Evolutionary conservation across 2,329 filamentous ascomycete species (phyloP), one percentile per base, ranked within the genome.

Genomic region (Boeremia lycopersici): DNA sequence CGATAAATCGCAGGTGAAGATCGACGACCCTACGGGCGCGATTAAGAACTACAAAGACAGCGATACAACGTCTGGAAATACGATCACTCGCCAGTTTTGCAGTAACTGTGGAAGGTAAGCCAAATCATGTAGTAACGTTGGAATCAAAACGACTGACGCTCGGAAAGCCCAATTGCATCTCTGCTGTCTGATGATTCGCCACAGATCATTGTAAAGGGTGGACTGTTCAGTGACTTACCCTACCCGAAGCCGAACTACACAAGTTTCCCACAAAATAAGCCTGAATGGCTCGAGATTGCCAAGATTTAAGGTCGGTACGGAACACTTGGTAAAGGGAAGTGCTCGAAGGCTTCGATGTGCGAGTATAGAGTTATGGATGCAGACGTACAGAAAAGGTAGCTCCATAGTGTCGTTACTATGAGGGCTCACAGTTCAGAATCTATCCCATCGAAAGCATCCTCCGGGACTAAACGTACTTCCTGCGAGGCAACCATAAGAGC

Each of bases 61-160:
- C 38, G 61, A 70, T 25, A 73, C 70, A 2, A 65, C 48, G 19
- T 67, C 59, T 15, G 69, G 69, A 1, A 70, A 71, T 17, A 57
- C 61, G 0, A 64, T 73, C 12, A 60, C 51, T 0, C 59, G 70
- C 6, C 55, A 66, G 30, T 73, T 73, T 44, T 73, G 70, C 38
- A 49, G 63, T 7, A 63, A 61, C n/a, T 72, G 71, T 46, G 71
- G 71, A 26, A 66, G 61, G 68, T 69, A 48, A 50, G 64, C 48
- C 2, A 4, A 33, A 12, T 26, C 6, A 9, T 13, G 8, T 6
- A 28, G 7, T 6, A 12, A 9, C 11, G 42, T 7, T 40, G 2
- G 5, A 4, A 17, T 7, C 10, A 10, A n/a, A 8, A 11, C 9
- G 15, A 17, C 47, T 50, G 25, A 50, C 17, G 10, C 15, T 9